Conservation (phyloP, 1,284 basidiomycete species). For the Malassezia psittaci region DNA sequence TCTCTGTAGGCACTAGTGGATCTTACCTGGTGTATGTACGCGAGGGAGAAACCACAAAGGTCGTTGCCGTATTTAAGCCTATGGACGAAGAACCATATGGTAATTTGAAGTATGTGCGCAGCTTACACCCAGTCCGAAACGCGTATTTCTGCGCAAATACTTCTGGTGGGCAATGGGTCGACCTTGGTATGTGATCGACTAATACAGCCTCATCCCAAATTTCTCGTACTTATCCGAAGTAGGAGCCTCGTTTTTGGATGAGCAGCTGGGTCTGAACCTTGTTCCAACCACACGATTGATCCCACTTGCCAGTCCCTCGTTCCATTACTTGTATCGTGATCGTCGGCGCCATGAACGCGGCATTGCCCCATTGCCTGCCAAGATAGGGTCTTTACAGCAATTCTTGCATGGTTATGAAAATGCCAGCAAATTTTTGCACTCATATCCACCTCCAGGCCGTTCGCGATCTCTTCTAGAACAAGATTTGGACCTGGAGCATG, state of each 20-base stretch:
- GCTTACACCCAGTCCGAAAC: slow-evolving; percentile 28
- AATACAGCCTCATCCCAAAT: slow-evolving; percentile 39
- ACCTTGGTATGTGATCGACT: slow-evolving; percentile 26
- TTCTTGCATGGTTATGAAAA: slow-evolving; percentile 78
- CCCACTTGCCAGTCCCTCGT: slow-evolving; percentile 57
- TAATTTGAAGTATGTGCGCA: slow-evolving; percentile 37
- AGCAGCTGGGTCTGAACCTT: slow-evolving; percentile 63
- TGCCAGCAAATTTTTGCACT: slow-evolving; percentile 72
- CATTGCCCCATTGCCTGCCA: slow-evolving; percentile 23
- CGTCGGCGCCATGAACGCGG: slow-evolving; percentile 28
- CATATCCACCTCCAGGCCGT: slow-evolving; percentile 76
- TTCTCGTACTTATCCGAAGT: slow-evolving; percentile 56
- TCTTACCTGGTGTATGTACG: slow-evolving; percentile 39
- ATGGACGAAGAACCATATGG: slow-evolving; percentile 47
- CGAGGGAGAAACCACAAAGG: slow-evolving; percentile 3
- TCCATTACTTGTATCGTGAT: slow-evolving; percentile 38
- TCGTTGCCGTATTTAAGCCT: slow-evolving; percentile 44
- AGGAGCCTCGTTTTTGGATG: slow-evolving; percentile 73
- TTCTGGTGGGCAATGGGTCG: slow-evolving; percentile 47
- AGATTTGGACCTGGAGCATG: slow-evolving; percentile 72
- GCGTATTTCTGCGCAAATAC: slow-evolving; percentile 43
- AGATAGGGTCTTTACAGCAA: slow-evolving; percentile 75
- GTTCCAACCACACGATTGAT: slow-evolving; percentile 78
- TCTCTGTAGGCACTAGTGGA: slow-evolving; percentile 37
- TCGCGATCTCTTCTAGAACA: slow-evolving; percentile 52